These are phyloP conservation scores for Diutina ranongensis DNA, from an alignment of 1,139 yeast genomes.

Conservation along the genomic window DNA sequence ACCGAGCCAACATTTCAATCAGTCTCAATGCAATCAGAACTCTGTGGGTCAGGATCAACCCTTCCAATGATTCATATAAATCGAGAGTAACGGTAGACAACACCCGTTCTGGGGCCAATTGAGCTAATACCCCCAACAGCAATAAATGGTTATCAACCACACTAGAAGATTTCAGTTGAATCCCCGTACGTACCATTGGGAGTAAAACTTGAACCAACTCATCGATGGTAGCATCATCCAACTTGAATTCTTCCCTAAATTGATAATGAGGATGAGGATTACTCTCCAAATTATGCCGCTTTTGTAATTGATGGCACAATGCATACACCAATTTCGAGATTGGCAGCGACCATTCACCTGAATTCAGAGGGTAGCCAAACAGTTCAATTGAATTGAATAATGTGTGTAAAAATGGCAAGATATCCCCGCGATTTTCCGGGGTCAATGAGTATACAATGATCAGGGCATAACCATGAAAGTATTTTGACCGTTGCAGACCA, in stretches of 20 bases:
- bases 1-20: slow-evolving; percentile 55
- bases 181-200: slow-evolving; percentile 56
- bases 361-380: slow-evolving; percentile 84
- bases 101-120: slow-evolving; percentile 48
- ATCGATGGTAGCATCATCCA: slow-evolving; percentile 30
- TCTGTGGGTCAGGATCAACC: slow-evolving; percentile 76
- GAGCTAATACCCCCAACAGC: slow-evolving; percentile 53
- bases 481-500: slow-evolving; percentile 26
- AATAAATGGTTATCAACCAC: slow-evolving; percentile 51
- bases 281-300: slow-evolving; percentile 39
- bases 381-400: slow-evolving; percentile 67
- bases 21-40: slow-evolving; percentile 63
- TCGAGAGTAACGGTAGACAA: slow-evolving; percentile 61
- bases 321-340: slow-evolving; percentile 54
- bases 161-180: slow-evolving; percentile 61
- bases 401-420: slow-evolving; percentile 42
- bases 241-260: slow-evolving; percentile 35
- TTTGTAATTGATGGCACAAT: slow-evolving; percentile 46
- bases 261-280: slow-evolving; percentile 14
- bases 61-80: slow-evolving; percentile 72
- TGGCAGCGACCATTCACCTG: slow-evolving; percentile 73
- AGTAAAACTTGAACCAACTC: slow-evolving; percentile 45
- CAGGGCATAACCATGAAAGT: slow-evolving; percentile 50
- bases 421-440: slow-evolving; percentile 36
- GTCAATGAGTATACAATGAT: slow-evolving; percentile 55